Evolutionary conservation across 768 basidiomycete genomes (phyloP), one percentile per base, ranked within the genome.

Genomic region (Phanerochaete carnosa): DNA sequence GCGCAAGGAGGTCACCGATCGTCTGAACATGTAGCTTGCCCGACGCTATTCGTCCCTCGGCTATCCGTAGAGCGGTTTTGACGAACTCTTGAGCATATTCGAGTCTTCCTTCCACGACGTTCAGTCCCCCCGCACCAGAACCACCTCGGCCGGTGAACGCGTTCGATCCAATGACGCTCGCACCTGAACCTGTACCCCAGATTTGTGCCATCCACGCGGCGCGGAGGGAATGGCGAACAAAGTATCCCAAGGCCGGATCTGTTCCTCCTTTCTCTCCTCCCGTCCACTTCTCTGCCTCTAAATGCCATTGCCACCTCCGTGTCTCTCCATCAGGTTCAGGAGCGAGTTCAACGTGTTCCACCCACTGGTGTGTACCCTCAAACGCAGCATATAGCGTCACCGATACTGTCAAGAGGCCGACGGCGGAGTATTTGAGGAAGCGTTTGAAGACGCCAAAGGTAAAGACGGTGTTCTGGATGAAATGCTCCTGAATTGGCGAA

Each of bases 171-270:
- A 80, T 72, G 45, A 76, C 73, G 55, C 72, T 73, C 4, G 72
- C 71, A 43, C 66, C 72, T 22, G 75, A 72, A 7, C 81, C 82
- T 11, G 76, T 75, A 19, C 83, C 85, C 86, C 89, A 89, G 62
- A 88, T 76, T 59, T 83, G 79, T 0, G 84, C 83, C 74, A 87
- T 85, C 89, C 89, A 92, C 13, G 90, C 88, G 30, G 81, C 80
- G 33, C 90, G 84, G 0, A 88, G 73, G 45, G 81, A 79, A 69
- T 88, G 84, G 28, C 87, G 76, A 23, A 79, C 88, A 65, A 74
- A 76, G 68, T 82, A 79, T 2, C 88, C 86, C 9, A 92, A 74
- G n/a, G 74, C 81, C 3, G 86, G 79, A 70, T 92, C 88, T n/a
- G 90, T 92, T 50, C 90, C 90, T 5, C 86, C 87, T 32, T 39